Base-by-base conservation (phyloP, 768 basidiomycete species). In the Austroboletus eburneus region DNA sequence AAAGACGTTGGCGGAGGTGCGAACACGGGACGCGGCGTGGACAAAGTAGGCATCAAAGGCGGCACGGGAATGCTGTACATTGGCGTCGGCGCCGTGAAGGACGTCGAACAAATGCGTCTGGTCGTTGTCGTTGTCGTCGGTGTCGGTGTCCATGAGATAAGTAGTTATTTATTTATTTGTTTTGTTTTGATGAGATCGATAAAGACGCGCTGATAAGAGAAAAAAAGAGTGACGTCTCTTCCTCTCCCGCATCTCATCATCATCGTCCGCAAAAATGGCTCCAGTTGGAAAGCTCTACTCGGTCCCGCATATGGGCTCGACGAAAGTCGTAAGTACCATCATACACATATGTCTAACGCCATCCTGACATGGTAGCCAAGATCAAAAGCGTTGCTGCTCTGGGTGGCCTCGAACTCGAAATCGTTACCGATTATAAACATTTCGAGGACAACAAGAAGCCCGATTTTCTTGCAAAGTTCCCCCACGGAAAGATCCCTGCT, bases 41-140 rank as follows among this genome's bases (percentile, higher is more conserved):
- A 72, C 73, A 63, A 98, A 89, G 70, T 95, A 98, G 18, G 85
- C 81, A 69, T 98, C 93, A 45, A 93, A 91, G 7, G 82, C 71
- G 6, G 88, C 81, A 21, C 78, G 75, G 4, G 18, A 14, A 20
- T 42, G 35, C 9, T 43, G 45, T 5, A 40, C 17, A 18, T 42
- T 29, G 22, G 23, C 39, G 40, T 54, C 42, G 45, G 41, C 33
- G 37, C 43, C 51, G 46, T 54, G 8, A 37, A 27, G 41, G 39
- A 23, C 46, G 37, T 55, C 45, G 55, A 45, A 43, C 25, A 45
- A 27, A 20, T 44, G 49, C 9, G 45, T 48, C 32, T 53, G 62
- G 48, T 65, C 63, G 46, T 56, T 39, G 52, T 65, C 65, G 6
- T 60, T 64, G 49, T 39, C 51, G 43, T 65, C 57, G 43, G 38